Base-by-base conservation (phyloP, 2,329 filamentous ascomycete genomes). In the Chaetomiaceae sp. region DNA sequence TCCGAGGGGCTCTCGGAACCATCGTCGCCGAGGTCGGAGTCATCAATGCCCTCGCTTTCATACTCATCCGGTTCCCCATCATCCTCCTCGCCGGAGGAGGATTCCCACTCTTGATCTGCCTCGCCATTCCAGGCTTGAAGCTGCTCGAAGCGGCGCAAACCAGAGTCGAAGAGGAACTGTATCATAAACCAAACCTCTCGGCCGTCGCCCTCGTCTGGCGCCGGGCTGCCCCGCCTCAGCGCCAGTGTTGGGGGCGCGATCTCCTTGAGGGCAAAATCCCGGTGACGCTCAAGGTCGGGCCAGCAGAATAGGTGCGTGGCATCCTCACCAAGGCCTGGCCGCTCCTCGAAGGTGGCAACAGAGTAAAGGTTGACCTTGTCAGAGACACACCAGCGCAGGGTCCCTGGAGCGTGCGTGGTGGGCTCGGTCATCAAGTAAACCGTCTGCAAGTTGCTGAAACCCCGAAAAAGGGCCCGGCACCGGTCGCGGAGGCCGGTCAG, bases 281-380 rank as follows among this genome's bases (percentile, higher is more conserved):
- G 33, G 18, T 51, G n/a, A 1, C 50, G 47, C 10, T 51, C 42
- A 11, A 55, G 19, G 38, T 64, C 52, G 5, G 59, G 60, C 64
- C 64, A 67, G 46, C 60, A 62, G 45, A 56, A 66, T 7, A 60
- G 14, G 18, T 34, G 42, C 26, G 55, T 38, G 3, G 48, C 20
- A 39, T 57, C 50, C 46, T 57, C 56, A 14, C 50, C 50, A 1
- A 59, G 6, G 1, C 55, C 55, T 1, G 42, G 26, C 5, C 36
- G 6, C 36, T 58, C 53, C 39, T 61, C 47, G 6, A 52, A 53
- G 1, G 48, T 54, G 3, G 50, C 14, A 8, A 53, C 5, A 15
- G 49, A 46, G 47, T 60, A 64, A 14, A 34, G 51, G 12, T 51
- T 54, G 6, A 47, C 40, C 9, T 37, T 37, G 37, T 58, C 49